These are phyloP conservation scores for Calocera viscosa DNA, from an alignment of 768 basidiomycete genomes.

Conservation along the genomic window DNA sequence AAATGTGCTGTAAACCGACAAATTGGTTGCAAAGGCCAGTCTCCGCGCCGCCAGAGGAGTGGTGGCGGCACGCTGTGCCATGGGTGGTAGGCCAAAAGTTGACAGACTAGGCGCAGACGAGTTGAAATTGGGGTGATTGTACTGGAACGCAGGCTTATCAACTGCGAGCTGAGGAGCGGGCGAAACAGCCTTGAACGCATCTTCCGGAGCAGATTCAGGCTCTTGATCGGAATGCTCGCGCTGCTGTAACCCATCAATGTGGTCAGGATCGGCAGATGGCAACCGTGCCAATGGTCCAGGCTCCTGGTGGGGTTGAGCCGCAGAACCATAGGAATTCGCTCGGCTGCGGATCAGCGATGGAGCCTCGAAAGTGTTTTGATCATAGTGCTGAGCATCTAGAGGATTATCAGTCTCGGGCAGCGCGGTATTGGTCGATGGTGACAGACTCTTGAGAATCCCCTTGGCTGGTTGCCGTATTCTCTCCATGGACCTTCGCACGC, in stretches of 20 bases:
- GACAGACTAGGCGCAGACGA: conserved; percentile 83
- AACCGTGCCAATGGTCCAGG: conserved; percentile 70
- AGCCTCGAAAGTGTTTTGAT: conserved; percentile 45
- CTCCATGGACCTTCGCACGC: conserved; percentile 62
- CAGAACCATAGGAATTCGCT: conserved; percentile 70
- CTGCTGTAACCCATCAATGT: conserved; percentile 79
- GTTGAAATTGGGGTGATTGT: conserved; percentile 70
- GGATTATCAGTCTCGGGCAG: conserved; percentile 10
- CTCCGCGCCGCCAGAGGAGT: conserved; percentile 43
- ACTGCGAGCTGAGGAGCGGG: conserved; percentile 11
- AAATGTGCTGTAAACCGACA: conserved; percentile 97
- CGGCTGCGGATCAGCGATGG: conserved; percentile 35
- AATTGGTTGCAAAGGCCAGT: conserved; percentile 77
- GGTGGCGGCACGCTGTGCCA: conserved; percentile 63
- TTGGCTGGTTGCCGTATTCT: conserved; percentile 50
- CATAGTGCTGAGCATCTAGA: conserved; percentile 55
- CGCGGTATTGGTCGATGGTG: not conserved
- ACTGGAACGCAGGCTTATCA: conserved; percentile 32
- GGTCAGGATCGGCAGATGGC: conserved; percentile 71
- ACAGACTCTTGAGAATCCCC: conserved; percentile 84
- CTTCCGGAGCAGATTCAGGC: conserved; percentile 17
- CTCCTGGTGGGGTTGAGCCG: conserved; percentile 40
- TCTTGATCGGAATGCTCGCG: conserved; percentile 22
- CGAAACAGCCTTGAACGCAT: conserved; percentile 18
- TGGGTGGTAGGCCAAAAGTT: conserved; percentile 33